Conservation (phyloP, 139 green algal genomes). For the Closterium sp. region DNA sequence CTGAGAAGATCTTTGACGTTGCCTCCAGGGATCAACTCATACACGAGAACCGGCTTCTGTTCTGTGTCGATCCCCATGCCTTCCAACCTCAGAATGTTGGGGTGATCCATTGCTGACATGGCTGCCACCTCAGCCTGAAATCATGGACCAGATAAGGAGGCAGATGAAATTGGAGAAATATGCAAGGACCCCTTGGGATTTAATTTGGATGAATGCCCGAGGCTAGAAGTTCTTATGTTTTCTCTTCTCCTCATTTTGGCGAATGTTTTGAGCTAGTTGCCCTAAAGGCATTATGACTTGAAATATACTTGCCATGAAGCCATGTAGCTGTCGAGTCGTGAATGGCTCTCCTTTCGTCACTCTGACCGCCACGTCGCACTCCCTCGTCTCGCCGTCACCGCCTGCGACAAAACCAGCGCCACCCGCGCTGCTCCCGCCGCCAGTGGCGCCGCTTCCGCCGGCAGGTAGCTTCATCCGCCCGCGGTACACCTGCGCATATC, state of each 20-base stretch:
- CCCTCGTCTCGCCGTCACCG: not conserved
- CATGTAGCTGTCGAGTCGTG: too few relatives aligned
- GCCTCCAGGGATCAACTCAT: not conserved
- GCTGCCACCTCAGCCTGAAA: not conserved
- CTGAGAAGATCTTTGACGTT: not conserved
- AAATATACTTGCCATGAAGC: too few relatives aligned
- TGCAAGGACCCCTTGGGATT: too few relatives aligned
- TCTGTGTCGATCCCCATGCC: not conserved
- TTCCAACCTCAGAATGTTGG: not conserved
- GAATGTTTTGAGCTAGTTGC: too few relatives aligned
- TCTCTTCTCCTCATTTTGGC: too few relatives aligned
- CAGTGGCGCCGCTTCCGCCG: not conserved
- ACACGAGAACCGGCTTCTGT: not conserved
- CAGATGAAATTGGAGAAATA: not conserved
- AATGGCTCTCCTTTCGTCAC: not conserved
- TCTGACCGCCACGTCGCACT: not conserved
- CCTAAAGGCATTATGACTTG: too few relatives aligned
- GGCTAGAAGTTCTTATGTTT: too few relatives aligned
- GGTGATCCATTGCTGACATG: not conserved
- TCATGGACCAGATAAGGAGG: not conserved
- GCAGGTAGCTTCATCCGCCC: not conserved
- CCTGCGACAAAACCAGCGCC: too few relatives aligned
- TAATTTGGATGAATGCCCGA: too few relatives aligned
- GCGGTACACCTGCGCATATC: not conserved
- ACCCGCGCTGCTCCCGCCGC: too few relatives aligned